Evolutionary conservation across 2,329 filamentous ascomycete genomes (phyloP).

Genomic region (Taxawa tesnikishii): DNA sequence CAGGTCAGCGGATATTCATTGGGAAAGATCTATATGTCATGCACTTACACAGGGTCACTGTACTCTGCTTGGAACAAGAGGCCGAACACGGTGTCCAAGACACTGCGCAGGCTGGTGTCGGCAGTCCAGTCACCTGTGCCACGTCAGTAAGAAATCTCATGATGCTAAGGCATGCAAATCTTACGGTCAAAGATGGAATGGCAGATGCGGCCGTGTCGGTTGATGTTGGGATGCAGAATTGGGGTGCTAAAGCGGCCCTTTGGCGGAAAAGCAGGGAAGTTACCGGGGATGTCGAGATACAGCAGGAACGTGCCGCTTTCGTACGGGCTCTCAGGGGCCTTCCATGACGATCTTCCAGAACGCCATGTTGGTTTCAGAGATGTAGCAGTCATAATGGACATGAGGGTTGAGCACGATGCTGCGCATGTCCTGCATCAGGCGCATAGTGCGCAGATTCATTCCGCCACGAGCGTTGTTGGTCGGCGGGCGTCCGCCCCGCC

Average conservation of each 20-base stretch:
- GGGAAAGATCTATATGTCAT: background rate
- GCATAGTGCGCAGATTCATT: slow-evolving; percentile 14
- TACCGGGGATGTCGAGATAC: slow-evolving; percentile 22
- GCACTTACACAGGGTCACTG: slow-evolving; percentile 16
- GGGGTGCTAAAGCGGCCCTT: slow-evolving; percentile 24
- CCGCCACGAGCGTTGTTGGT: slow-evolving; percentile 7
- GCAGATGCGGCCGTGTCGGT: slow-evolving; percentile 24
- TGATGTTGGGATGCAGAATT: slow-evolving; percentile 26
- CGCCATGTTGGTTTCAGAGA: slow-evolving; percentile 24
- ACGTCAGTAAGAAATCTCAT: background rate
- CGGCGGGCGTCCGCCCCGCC: background rate
- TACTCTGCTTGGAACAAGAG: slow-evolving; percentile 21
- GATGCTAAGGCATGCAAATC: background rate
- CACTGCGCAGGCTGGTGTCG: slow-evolving; percentile 18
- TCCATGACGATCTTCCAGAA: slow-evolving; percentile 30
- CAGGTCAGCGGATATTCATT: background rate
- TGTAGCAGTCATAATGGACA: slow-evolving; percentile 25
- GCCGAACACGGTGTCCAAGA: slow-evolving; percentile 23
- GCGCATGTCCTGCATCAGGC: slow-evolving; percentile 22
- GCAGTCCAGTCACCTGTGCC: slow-evolving; percentile 21
- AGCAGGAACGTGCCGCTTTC: slow-evolving; percentile 21
- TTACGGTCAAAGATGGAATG: slow-evolving; percentile 20
- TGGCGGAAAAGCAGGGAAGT: slow-evolving; percentile 23
- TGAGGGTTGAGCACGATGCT: slow-evolving; percentile 17
- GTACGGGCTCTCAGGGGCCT: slow-evolving; percentile 21